Base-by-base conservation (phyloP, 2,329 filamentous ascomycete species). In the Ophiocordyceps camponoti-saundersi region DNA sequence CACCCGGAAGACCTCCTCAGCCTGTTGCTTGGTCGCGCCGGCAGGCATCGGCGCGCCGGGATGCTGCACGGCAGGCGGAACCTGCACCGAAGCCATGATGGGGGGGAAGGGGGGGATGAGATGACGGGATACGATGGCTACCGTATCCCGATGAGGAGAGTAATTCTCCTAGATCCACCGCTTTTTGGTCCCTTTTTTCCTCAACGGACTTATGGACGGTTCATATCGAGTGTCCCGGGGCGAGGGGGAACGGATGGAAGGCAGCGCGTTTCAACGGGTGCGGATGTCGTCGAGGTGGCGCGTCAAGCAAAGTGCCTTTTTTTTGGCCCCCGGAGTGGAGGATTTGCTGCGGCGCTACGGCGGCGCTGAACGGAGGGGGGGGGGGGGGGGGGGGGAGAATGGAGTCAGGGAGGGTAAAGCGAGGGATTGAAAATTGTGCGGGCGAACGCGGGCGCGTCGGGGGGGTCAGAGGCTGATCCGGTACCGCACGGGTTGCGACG, bases 31-130 rank as follows among this genome's bases (percentile, higher is more conserved):
- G 48, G 78, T 89, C 57, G 88, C 71, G 61, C 80, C 80, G 34
- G 72, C 68, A 47, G 80, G 73, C 61, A 88, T 70, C 50, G 71
- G 70, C 49, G 69, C 71, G 56, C 75, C 77, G 52, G 76, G 75
- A 61, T 81, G 74, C 63, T 82, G 77, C 64, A 83, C 75, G 56
- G 77, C 75, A 52, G 81, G 77, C 53, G 79, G 73, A 57, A 78
- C 67, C 68, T 92, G 85, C 59, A 88, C 79, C 52, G 85, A 89
- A 63, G 86, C 81, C 86, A 93, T 93, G 59, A 50, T 73, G 65
- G 60, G 23, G 12, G 12, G 18, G 30, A 15, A 12, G 18, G 6
- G 26, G 13, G 16, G 16, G 32, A 36, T n/a, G 32, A n/a, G 16
- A 36, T 20, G n/a, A 21, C 18, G 39, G n/a, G 39, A 20, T 20